These are phyloP conservation scores for Silene vulgaris DNA, from an alignment of 179 eudicot genomes.

Conservation along the genomic window DNA sequence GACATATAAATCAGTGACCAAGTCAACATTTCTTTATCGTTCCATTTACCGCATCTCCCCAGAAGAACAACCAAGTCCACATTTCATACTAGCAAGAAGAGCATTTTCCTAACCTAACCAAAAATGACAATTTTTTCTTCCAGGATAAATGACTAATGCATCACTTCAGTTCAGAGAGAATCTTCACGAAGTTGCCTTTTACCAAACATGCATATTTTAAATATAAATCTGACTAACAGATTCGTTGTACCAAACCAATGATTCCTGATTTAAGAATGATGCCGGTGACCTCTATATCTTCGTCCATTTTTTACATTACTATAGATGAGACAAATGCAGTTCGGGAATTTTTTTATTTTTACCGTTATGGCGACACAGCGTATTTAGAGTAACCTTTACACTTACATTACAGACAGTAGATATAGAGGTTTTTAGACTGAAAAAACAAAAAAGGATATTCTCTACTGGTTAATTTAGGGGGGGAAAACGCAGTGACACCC, in stretches of 20 bases:
- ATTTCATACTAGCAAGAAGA: neutral
- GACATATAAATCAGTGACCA: neutral
- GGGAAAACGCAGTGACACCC: neutral
- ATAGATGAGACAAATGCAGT: neutral
- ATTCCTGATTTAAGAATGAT: neutral
- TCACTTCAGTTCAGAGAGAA: slow-evolving; percentile 1
- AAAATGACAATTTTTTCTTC: neutral
- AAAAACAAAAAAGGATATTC: too few relatives aligned
- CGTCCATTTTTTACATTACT: neutral
- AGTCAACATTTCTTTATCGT: neutral
- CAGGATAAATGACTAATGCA: neutral
- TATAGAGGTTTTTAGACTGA: neutral
- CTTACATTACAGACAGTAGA: neutral
- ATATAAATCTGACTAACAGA: slow-evolving; percentile 2
- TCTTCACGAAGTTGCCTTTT: slow-evolving; percentile 6
- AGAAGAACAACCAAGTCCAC: neutral
- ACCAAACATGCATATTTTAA: neutral
- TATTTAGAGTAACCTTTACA: too few relatives aligned
- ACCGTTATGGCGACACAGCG: too few relatives aligned
- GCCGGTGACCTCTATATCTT: neutral
- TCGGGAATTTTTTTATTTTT: too few relatives aligned
- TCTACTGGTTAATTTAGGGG: neutral
- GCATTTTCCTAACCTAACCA: slow-evolving; percentile 2
- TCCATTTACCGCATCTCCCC: neutral
- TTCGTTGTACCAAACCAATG: neutral